Evolutionary conservation across 208 protist species (phyloP).

Genomic region (Trypanosoma grayi): DNA sequence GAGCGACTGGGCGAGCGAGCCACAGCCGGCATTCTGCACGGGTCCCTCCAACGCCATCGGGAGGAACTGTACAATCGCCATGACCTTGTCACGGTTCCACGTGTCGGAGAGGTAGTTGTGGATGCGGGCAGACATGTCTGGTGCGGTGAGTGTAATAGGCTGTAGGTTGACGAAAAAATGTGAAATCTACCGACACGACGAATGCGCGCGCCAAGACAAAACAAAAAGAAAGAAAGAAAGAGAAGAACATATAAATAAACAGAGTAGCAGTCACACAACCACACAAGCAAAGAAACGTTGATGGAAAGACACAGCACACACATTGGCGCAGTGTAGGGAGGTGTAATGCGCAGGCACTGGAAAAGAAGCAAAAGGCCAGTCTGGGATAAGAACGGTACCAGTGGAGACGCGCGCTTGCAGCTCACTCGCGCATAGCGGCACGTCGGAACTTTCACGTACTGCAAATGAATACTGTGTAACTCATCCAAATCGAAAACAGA

Average conservation of each 20-base stretch:
- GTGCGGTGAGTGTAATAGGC: background rate
- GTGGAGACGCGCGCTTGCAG: no score
- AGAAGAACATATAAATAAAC: background rate
- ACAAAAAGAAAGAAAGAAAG: background rate
- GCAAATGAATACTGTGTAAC: no score
- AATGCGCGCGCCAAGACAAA: background rate
- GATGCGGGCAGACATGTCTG: background rate
- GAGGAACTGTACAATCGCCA: slow-evolving; percentile 87
- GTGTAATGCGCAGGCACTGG: no score
- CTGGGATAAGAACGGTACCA: no score
- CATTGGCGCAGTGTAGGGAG: no score
- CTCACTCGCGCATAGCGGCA: no score
- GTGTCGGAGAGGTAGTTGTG: slow-evolving; percentile 65
- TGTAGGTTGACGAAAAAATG: background rate
- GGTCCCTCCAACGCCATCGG: slow-evolving; percentile 66
- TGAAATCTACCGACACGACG: background rate
- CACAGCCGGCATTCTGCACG: slow-evolving; percentile 44
- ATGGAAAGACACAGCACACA: no score
- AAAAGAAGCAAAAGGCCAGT: no score
- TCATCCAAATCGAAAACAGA: no score
- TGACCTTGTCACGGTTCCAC: slow-evolving; percentile 87
- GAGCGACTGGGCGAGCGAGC: slow-evolving; percentile 62
- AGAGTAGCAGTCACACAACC: no score
- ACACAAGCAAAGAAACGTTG: no score
- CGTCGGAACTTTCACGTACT: no score